Percentiles rank a stretch among this genome's conserved stretches.
These are phyloP conservation scores for Nemania sp. DNA, from an alignment of 2,329 filamentous ascomycete genomes.

Conservation along the genomic window DNA sequence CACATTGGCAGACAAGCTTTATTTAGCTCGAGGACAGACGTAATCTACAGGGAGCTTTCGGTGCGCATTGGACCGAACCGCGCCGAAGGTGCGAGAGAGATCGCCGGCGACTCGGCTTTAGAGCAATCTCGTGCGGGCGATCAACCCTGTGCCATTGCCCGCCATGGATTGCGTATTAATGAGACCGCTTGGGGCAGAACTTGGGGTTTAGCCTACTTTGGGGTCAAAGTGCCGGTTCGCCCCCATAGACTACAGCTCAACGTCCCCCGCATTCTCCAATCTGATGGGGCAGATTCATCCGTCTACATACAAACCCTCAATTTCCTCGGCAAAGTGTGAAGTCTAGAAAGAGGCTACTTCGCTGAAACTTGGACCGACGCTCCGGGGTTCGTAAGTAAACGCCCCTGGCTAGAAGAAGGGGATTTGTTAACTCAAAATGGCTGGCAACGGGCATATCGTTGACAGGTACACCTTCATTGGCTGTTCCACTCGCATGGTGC, in stretches of 20 bases:
- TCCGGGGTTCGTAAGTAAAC: neutral
- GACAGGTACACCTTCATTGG: neutral
- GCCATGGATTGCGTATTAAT: too few species aligned
- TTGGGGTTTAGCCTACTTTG: neutral
- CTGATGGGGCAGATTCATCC: slow-evolving; percentile 17
- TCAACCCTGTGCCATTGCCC: neutral
- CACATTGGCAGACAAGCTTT: slow-evolving; percentile 1
- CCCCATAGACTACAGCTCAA: neutral
- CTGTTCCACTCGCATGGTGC: neutral
- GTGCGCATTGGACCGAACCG: slow-evolving; percentile 12
- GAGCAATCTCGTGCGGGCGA: neutral
- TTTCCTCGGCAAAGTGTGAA: neutral
- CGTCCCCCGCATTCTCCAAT: slow-evolving; percentile 4
- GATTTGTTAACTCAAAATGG: slow-evolving; percentile 8
- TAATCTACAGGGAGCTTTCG: neutral
- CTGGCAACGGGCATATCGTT: neutral
- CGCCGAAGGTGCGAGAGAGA: neutral
- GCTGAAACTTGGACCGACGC: slow-evolving; percentile 7
- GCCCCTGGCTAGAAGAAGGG: slow-evolving; percentile 1
- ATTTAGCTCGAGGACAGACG: neutral
- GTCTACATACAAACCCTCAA: slow-evolving; percentile 8
- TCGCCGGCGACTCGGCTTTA: neutral
- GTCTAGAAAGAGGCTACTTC: slow-evolving; percentile 1
- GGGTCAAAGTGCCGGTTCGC: slow-evolving; percentile 9
- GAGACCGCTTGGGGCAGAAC: too few species aligned